These are phyloP conservation scores for Lentinula detonsa DNA, from an alignment of 768 basidiomycete genomes.

Conservation along the genomic window DNA sequence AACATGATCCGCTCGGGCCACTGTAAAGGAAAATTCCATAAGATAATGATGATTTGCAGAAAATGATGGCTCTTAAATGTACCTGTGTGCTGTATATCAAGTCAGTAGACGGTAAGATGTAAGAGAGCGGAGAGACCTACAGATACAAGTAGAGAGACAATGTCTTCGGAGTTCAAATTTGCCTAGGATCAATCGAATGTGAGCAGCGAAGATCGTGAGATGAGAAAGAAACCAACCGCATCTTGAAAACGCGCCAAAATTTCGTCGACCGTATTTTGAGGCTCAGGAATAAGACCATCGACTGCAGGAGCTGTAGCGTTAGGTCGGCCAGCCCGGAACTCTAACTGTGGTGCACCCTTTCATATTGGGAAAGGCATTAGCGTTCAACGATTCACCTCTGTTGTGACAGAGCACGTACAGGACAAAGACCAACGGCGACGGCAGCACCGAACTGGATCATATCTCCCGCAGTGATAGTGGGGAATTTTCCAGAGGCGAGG, in stretches of 20 bases:
- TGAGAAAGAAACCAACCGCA: slow-evolving; percentile 9
- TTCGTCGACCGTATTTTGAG: slow-evolving; percentile 18
- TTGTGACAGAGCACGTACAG: slow-evolving; percentile 15
- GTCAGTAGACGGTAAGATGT: not conserved
- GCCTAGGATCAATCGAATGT: not conserved
- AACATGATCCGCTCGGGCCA: slow-evolving; percentile 18
- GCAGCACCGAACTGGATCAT: slow-evolving; percentile 27
- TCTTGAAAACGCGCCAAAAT: slow-evolving; percentile 26
- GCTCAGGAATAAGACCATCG: slow-evolving; percentile 28
- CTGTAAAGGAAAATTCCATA: not conserved
- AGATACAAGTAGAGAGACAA: slow-evolving; percentile 28
- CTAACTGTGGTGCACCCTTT: slow-evolving; percentile 25
- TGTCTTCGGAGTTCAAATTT: slow-evolving; percentile 25
- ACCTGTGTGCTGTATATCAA: not conserved
- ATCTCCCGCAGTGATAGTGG: not conserved
- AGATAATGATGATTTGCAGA: not conserved
- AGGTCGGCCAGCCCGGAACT: slow-evolving; percentile 30
- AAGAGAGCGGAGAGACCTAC: slow-evolving; percentile 8
- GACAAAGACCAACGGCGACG: slow-evolving; percentile 29
- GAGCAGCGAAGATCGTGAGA: not conserved
- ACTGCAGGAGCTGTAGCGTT: slow-evolving; percentile 20
- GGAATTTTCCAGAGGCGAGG: not conserved
- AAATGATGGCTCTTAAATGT: not conserved
- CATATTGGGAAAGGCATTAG: not conserved
- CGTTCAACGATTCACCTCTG: not conserved